phyloP scores from a whole-genome alignment of 1,284 basidiomycete species.

The Laetiporus sulphureus region DNA sequence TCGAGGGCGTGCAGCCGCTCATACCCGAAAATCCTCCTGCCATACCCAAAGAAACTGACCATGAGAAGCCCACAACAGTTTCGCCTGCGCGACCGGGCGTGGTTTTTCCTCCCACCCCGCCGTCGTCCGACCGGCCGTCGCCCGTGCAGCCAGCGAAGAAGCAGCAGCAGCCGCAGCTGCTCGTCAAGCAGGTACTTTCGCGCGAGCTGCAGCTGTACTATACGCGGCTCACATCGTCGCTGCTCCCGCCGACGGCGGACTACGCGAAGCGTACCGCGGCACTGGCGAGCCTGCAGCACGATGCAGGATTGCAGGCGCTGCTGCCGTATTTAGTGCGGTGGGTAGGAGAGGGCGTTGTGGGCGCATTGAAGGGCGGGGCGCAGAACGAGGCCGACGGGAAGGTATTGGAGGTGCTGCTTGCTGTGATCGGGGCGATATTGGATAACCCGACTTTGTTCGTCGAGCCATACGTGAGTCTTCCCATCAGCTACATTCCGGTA shows the following conservation, averaged over 20 bases:
- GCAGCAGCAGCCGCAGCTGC: conserved; percentile 50
- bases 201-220: conserved; percentile 96
- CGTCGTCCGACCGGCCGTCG: conserved; percentile 25
- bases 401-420: conserved; percentile 72
- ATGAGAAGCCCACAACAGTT: conserved; percentile 20
- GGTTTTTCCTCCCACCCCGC: conserved; percentile 24
- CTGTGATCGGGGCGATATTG: conserved; percentile 76
- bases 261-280: conserved; percentile 76
- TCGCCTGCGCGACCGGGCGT: conserved; percentile 20
- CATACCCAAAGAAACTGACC: conserved; percentile 50
- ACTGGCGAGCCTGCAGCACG: conserved; percentile 80
- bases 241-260: conserved; percentile 59
- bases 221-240: conserved; percentile 81
- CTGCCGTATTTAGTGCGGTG: conserved; percentile 94
- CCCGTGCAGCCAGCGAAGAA: conserved; percentile 28
- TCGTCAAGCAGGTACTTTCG: conserved; percentile 91
- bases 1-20: conserved; percentile 95
- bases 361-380: conserved; percentile 51
- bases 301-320: conserved; percentile 92
- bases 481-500: neutral
- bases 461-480: conserved; percentile 83
- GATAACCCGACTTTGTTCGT: conserved; percentile 89
- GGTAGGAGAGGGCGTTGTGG: conserved; percentile 86
- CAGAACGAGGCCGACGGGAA: conserved; percentile 58
- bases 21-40: conserved; percentile 95